phyloP scores from a whole-genome alignment of 306 rosid species.

The Cucumis melo region DNA sequence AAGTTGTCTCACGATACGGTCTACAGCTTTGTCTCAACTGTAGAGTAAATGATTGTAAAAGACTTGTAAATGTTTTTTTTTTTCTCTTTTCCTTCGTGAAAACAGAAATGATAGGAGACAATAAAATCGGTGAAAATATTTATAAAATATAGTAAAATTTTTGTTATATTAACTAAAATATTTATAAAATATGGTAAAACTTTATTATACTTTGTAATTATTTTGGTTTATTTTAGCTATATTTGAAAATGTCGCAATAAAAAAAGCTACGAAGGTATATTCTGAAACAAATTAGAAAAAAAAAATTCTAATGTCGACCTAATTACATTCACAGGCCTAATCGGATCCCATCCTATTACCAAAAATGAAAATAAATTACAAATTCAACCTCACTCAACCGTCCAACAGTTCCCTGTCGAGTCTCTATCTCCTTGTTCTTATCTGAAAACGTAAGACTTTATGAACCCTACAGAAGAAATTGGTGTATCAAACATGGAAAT shows the following conservation, averaged over 20 bases:
- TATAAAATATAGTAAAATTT: too few relatives aligned
- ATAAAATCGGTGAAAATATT: too few relatives aligned
- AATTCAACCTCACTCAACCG: slow-evolving; percentile 1
- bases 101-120: too few relatives aligned
- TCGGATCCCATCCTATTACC: background rate
- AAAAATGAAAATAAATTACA: background rate
- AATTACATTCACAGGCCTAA: background rate
- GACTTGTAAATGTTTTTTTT: background rate
- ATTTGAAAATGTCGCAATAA: too few relatives aligned
- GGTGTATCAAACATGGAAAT: background rate
- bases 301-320: background rate
- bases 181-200: too few relatives aligned
- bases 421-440: background rate
- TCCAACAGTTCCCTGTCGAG: background rate
- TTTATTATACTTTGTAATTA: too few relatives aligned
- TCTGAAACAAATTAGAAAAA: background rate
- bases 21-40: background rate
- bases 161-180: too few relatives aligned
- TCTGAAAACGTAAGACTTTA: background rate
- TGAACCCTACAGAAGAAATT: background rate
- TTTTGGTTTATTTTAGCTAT: too few relatives aligned
- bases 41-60: background rate
- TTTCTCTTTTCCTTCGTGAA: too few relatives aligned
- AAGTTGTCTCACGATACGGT: background rate
- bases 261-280: background rate